Conservation (phyloP, 495 filamentous ascomycete genomes). For the Trypethelium eluteriae region DNA sequence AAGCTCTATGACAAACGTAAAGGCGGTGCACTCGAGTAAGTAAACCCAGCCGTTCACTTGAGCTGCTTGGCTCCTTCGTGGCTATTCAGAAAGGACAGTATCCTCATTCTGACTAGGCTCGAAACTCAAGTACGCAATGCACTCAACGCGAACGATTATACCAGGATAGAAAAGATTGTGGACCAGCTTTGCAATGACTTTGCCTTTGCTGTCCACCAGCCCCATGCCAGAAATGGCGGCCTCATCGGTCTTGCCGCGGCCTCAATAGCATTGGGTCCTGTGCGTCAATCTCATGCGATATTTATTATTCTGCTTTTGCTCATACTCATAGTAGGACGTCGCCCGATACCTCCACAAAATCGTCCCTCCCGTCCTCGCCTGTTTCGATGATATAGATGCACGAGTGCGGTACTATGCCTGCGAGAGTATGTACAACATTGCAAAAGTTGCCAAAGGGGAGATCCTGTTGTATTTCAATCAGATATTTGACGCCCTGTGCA, state of each 20-base stretch:
- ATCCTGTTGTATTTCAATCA: conserved; percentile 95
- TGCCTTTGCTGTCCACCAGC: conserved; percentile 95
- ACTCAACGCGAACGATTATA: conserved; percentile 64
- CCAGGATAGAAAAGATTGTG: conserved; percentile 74
- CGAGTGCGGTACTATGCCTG: conserved; percentile 97
- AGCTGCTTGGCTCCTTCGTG: neutral
- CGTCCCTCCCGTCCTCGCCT: conserved; percentile 94
- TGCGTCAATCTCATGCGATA: conserved; percentile 39
- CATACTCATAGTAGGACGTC: conserved; percentile 52
- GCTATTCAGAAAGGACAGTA: too few relatives aligned
- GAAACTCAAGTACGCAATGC: conserved; percentile 87
- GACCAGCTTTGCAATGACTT: conserved; percentile 96
- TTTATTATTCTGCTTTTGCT: conserved; percentile 21
- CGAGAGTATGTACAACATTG: conserved; percentile 99
- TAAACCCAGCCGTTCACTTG: conserved; percentile 10
- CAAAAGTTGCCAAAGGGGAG: conserved; percentile 97
- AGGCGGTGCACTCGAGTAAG: conserved; percentile 92
- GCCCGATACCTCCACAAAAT: conserved; percentile 85
- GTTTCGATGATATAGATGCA: conserved; percentile 97
- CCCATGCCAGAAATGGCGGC: conserved; percentile 93
- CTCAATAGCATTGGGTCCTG: conserved; percentile 87
- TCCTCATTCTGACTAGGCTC: conserved; percentile 46
- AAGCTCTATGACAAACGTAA: conserved; percentile 98
- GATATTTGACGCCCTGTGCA: conserved; percentile 94
- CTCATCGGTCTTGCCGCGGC: conserved; percentile 94